phyloP scores from a whole-genome alignment of 441 rosid genomes.

The Lepidium campestre region DNA sequence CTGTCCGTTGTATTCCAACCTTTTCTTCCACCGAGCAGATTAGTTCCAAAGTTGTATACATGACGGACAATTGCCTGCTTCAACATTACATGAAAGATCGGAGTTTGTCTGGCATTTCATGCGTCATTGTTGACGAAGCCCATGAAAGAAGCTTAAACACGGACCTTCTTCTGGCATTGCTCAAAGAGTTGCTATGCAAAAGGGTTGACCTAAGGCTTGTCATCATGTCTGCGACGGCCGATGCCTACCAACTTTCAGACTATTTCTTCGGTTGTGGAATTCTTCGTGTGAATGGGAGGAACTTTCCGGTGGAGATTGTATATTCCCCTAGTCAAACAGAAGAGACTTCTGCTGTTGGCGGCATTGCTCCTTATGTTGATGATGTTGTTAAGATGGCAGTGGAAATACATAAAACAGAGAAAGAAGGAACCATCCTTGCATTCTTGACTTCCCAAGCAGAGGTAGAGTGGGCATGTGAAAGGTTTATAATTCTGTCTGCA shows the following conservation, averaged over 20 bases:
- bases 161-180: slow-evolving; percentile 81
- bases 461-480: slow-evolving; percentile 93
- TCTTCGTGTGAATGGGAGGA: slow-evolving; percentile 59
- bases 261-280: slow-evolving; percentile 66
- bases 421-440: slow-evolving; percentile 79
- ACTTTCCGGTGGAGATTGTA: slow-evolving; percentile 71
- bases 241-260: slow-evolving; percentile 67
- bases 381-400: slow-evolving; percentile 57
- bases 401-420: slow-evolving; percentile 54
- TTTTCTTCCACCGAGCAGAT: slow-evolving; percentile 53
- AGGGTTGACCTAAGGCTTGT: slow-evolving; percentile 67
- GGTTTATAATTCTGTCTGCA: slow-evolving; percentile 55
- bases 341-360: slow-evolving; percentile 33
- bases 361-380: slow-evolving; percentile 52
- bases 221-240: slow-evolving; percentile 95
- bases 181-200: slow-evolving; percentile 51
- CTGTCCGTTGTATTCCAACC: slow-evolving; percentile 48
- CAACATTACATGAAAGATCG: slow-evolving; percentile 68
- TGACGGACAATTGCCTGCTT: slow-evolving; percentile 84
- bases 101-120: slow-evolving; percentile 70
- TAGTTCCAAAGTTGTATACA: slow-evolving; percentile 57
- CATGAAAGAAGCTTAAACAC: slow-evolving; percentile 96
- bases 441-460: slow-evolving; percentile 88
- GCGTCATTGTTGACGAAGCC: slow-evolving; percentile 86
- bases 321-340: slow-evolving; percentile 47